Evolutionary conservation across 305 asterid species (phyloP).

Genomic region (Fraxinus nigra): DNA sequence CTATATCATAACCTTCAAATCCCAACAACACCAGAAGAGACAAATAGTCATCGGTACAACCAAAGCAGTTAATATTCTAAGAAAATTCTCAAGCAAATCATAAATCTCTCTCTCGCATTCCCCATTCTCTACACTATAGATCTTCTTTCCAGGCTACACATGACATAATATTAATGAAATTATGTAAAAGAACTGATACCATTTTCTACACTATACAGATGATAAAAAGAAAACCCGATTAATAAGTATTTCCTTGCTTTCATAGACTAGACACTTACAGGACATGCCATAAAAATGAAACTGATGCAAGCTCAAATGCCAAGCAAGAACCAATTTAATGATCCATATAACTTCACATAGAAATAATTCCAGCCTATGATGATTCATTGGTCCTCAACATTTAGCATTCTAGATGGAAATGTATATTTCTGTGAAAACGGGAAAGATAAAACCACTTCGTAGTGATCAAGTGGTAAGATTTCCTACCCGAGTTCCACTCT

Average conservation of each 20-base stretch:
- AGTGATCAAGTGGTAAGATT: constrained; percentile 17
- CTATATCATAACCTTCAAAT: constrained; percentile 6
- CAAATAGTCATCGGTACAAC: not conserved
- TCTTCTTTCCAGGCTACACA: not conserved
- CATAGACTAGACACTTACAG: not conserved
- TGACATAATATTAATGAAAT: not conserved
- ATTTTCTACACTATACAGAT: not conserved
- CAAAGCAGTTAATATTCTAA: not conserved
- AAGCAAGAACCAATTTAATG: not conserved
- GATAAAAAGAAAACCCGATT: not conserved
- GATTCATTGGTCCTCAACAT: not conserved
- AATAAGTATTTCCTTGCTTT: not conserved
- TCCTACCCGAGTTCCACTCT: constrained; percentile 82
- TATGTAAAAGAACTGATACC: not conserved
- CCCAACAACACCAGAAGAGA: not conserved
- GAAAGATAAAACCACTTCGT: constrained; percentile 16
- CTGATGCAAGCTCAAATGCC: not conserved
- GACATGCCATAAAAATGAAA: not conserved
- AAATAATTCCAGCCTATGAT: constrained; percentile 4
- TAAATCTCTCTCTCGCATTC: not conserved
- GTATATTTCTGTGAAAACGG: not conserved
- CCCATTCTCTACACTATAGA: not conserved
- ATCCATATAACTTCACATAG: not conserved
- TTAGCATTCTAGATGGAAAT: constrained; percentile 16
- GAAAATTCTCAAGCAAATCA: not conserved